Evolutionary conservation across 1,139 yeast genomes (phyloP).

Genomic region (Hanseniaspora sp.): DNA sequence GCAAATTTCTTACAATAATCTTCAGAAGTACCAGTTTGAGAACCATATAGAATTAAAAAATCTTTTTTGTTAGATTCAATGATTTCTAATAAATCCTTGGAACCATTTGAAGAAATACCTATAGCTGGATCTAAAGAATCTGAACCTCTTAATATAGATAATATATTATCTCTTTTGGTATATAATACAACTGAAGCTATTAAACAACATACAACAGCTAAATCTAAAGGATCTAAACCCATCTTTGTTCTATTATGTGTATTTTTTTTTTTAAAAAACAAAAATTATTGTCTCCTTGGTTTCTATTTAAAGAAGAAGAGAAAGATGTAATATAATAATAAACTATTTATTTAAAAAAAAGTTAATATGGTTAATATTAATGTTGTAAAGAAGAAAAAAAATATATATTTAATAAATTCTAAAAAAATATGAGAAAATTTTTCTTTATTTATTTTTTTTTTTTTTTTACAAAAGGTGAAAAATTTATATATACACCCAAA

Average conservation of each 20-base stretch:
- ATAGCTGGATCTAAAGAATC: slow-evolving; percentile 28
- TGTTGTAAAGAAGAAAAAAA: too few species aligned
- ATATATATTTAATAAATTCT: too few species aligned
- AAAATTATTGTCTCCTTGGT: neutral
- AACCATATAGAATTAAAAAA: slow-evolving; percentile 76
- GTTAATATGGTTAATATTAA: too few species aligned
- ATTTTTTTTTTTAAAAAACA: neutral
- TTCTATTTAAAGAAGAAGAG: too few species aligned
- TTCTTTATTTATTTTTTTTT: too few species aligned
- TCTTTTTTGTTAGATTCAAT: slow-evolving; percentile 57
- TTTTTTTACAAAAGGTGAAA: too few species aligned
- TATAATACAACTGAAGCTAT: slow-evolving; percentile 55
- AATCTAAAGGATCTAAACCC: slow-evolving; percentile 55
- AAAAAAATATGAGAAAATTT: too few species aligned
- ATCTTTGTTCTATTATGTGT: slow-evolving; percentile 19
- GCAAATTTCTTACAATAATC: slow-evolving; percentile 87
- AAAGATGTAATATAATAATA: too few species aligned
- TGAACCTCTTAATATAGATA: slow-evolving; percentile 39
- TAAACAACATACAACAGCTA: slow-evolving; percentile 54
- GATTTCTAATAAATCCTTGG: slow-evolving; percentile 56
- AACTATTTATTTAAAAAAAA: too few species aligned
- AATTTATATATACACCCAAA: too few species aligned
- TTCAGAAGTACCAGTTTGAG: slow-evolving; percentile 99
- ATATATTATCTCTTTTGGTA: slow-evolving; percentile 51
- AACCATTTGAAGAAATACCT: slow-evolving; percentile 24